Evolutionary conservation across 345 rosid genomes (phyloP).

Genomic region (Atalantia buxifolia): DNA sequence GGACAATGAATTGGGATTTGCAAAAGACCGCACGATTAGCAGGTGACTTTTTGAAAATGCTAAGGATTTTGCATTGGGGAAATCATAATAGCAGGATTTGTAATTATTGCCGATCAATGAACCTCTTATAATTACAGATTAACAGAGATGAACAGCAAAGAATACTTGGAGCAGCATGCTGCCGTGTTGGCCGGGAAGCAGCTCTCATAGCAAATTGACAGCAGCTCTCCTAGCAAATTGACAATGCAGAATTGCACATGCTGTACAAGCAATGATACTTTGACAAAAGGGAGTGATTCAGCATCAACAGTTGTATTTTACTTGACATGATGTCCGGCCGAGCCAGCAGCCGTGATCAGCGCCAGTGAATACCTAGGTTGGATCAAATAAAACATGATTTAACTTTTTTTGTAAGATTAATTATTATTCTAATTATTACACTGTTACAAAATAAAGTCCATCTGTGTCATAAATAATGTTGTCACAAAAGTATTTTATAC

Average conservation of each 20-base stretch:
- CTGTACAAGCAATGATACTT: background rate
- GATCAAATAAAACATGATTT: conserved; percentile 8
- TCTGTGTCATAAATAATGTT: background rate
- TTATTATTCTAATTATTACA: background rate
- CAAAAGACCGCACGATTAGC: conserved; percentile 94
- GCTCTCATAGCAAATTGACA: background rate
- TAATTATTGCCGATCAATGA: background rate
- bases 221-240: conserved; percentile 15
- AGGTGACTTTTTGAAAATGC: conserved; percentile 38
- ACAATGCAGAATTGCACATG: conserved; percentile 1
- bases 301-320: background rate
- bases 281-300: background rate
- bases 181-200: conserved; percentile 34
- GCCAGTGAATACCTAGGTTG: background rate
- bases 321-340: background rate
- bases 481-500: background rate
- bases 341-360: background rate
- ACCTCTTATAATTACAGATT: conserved; percentile 40
- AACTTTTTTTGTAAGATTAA: background rate
- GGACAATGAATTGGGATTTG: conserved; percentile 95
- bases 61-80: background rate
- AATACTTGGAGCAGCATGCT: conserved; percentile 76
- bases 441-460: background rate
- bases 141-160: conserved; percentile 97
- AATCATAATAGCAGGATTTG: too few relatives aligned